Conservation (phyloP, 2,329 filamentous ascomycete species). For the Ceratocystis ficicola region DNA sequence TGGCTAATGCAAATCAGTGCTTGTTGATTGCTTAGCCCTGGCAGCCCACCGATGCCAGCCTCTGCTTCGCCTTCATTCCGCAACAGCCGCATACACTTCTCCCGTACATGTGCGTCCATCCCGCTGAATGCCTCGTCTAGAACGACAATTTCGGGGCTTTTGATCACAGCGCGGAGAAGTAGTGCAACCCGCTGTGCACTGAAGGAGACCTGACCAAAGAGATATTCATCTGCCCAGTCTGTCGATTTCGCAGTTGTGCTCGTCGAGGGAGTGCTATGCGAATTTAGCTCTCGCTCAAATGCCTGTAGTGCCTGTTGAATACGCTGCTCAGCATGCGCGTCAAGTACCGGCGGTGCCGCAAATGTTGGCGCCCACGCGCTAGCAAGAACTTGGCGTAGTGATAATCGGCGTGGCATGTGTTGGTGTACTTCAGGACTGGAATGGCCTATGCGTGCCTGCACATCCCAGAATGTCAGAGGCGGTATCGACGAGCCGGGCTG, state of each 20-base stretch:
- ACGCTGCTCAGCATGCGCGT: conserved; percentile 37
- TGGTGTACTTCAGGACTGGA: conserved; percentile 89
- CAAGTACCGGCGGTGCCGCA: conserved; percentile 53
- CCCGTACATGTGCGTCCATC: conserved; percentile 68
- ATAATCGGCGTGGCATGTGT: conserved; percentile 72
- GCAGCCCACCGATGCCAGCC: conserved; percentile 34
- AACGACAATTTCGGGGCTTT: conserved; percentile 68
- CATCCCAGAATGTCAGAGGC: conserved; percentile 82
- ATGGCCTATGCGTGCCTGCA: conserved; percentile 81
- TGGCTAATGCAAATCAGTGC: conserved; percentile 89
- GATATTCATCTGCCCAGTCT: conserved; percentile 53
- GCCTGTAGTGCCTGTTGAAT: conserved; percentile 60
- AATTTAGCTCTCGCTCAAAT: conserved; percentile 70
- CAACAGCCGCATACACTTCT: conserved; percentile 77
- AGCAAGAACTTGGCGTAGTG: conserved; percentile 62
- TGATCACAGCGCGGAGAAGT: conserved; percentile 70
- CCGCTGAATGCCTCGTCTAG: conserved; percentile 82
- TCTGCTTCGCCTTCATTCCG: conserved; percentile 30
- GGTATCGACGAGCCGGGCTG: conserved; percentile 50
- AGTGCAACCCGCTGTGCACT: conserved; percentile 73
- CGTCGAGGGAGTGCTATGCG: conserved; percentile 27
- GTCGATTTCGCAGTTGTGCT: background rate
- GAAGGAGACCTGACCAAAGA: conserved; percentile 66
- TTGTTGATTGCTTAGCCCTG: conserved; percentile 56
- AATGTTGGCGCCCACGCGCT: conserved; percentile 89